These are phyloP conservation scores for Diaporthe nobilis DNA, from an alignment of 2,329 filamentous ascomycete genomes.

Conservation along the genomic window DNA sequence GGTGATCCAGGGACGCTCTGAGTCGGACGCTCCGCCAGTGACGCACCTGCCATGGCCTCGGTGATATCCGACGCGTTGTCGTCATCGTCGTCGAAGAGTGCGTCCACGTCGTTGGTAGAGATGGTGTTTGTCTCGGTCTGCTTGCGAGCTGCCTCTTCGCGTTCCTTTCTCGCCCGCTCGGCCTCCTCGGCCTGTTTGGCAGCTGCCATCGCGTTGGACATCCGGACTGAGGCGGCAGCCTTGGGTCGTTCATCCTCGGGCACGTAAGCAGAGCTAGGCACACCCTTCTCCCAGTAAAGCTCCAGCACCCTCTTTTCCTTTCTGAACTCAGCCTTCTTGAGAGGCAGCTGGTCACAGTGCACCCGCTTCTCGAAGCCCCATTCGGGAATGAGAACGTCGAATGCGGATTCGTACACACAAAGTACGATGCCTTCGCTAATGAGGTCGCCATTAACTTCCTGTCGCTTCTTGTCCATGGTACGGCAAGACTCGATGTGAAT, in stretches of 20 bases:
- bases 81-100: constrained; percentile 95
- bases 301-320: constrained; percentile 96
- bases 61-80: constrained; percentile 89
- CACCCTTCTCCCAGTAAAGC: constrained; percentile 99
- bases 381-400: constrained; percentile 97
- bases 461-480: constrained; percentile 91
- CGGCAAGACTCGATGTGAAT: constrained; percentile 98
- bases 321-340: constrained; percentile 99
- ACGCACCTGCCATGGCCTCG: constrained; percentile 93
- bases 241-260: constrained; percentile 97
- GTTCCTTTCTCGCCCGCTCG: constrained; percentile 85
- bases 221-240: constrained; percentile 79
- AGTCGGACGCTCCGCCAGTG: constrained; percentile 88
- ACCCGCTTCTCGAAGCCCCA: constrained; percentile 99
- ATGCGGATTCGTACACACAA: constrained; percentile 98
- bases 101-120: constrained; percentile 92
- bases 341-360: constrained; percentile 95
- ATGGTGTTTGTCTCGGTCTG: constrained; percentile 96
- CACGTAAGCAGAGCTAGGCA: constrained; percentile 94
- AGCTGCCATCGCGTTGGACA: constrained; percentile 81
- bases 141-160: constrained; percentile 91
- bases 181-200: constrained; percentile 86
- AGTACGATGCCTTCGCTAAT: constrained; percentile 97
- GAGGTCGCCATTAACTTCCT: constrained; percentile 89
- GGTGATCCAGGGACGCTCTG: constrained; percentile 97